Evolutionary conservation across 257 asterid species (phyloP).

Genomic region (Solanum pennellii): DNA sequence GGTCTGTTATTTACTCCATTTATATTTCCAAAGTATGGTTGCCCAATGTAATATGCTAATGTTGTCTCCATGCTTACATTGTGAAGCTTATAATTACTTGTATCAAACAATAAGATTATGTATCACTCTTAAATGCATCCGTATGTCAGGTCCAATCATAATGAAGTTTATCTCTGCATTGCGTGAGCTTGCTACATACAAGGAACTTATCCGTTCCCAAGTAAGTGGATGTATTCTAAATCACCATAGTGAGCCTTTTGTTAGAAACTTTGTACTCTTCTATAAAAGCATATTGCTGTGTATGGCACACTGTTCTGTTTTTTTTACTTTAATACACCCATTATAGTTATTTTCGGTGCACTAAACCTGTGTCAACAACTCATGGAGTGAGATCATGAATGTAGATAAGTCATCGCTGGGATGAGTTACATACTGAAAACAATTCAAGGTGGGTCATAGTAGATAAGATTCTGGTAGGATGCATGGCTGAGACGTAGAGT

Average conservation of each 20-base stretch:
- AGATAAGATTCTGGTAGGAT: not conserved
- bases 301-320: not conserved
- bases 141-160: constrained; percentile 67
- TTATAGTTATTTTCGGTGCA: not conserved
- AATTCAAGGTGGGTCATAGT: not conserved
- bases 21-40: not conserved
- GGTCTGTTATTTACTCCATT: not conserved
- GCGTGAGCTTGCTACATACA: constrained; percentile 82
- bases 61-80: not conserved
- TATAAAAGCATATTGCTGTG: not conserved
- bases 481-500: not conserved
- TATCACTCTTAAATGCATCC: not conserved
- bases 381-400: not conserved
- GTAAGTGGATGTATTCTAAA: constrained; percentile 29
- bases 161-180: constrained; percentile 67
- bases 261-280: not conserved
- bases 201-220: constrained; percentile 95
- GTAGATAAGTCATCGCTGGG: not conserved
- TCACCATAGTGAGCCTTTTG: not conserved
- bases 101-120: not conserved
- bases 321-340: not conserved
- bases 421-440: not conserved
- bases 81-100: not conserved
- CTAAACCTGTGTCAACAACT: not conserved
- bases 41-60: not conserved